These are phyloP conservation scores for Dalbergia oliveri DNA, from an alignment of 306 rosid genomes.

Conservation along the genomic window DNA sequence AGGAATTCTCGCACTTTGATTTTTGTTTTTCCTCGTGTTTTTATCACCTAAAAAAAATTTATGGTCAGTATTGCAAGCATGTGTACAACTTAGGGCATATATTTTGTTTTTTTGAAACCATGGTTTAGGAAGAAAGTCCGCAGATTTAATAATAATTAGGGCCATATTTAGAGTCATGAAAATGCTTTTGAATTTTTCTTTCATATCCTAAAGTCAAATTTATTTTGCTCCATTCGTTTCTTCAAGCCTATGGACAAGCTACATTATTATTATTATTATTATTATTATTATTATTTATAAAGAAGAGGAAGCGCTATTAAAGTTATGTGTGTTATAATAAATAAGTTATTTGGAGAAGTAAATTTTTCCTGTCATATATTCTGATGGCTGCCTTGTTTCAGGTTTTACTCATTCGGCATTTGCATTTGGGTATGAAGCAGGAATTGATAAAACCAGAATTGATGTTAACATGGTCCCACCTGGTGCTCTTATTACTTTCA, in stretches of 20 bases:
- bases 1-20: background rate
- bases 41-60: background rate
- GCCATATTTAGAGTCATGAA: background rate
- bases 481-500: conserved; percentile 68
- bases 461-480: conserved; percentile 72
- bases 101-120: background rate
- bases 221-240: background rate
- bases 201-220: background rate
- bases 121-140: background rate
- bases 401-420: conserved; percentile 78
- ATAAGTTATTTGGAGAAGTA: background rate
- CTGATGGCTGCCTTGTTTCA: conserved; percentile 42
- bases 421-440: conserved; percentile 74
- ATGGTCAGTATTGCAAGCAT: background rate
- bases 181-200: no score
- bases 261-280: background rate
- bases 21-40: background rate
- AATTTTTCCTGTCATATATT: background rate
- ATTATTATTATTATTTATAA: background rate
- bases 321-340: background rate
- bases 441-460: conserved; percentile 58
- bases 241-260: background rate
- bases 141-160: conserved; percentile 8
- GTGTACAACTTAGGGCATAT: background rate
- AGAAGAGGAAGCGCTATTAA: background rate